Evolutionary conservation across 768 basidiomycete species (phyloP), one percentile per base, ranked within the genome.

Genomic region (Mrakia frigida): DNA sequence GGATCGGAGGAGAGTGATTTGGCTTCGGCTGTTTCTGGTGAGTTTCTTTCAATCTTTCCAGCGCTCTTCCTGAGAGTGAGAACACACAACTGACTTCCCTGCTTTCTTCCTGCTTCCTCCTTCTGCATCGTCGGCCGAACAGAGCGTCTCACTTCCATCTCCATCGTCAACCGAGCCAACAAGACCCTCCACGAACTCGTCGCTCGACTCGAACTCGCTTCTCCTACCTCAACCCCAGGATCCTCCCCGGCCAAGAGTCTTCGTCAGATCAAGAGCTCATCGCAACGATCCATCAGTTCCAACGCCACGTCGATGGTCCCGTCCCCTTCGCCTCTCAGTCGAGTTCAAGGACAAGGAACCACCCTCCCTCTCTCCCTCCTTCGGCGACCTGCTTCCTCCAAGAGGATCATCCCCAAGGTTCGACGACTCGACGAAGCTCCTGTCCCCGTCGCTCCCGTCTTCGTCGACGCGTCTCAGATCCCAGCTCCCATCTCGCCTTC

Each of bases 131-230:
- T n/a, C n/a, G n/a, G n/a, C n/a, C 39, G 18, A 16, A 0, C 23
- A 68, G 65, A 68, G 11, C 65, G 39, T 41, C 65, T 68, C 41
- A 50, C 28, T n/a, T 74, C 73, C 3, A 61, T 74, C 31, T 63
- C 60, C 21, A 63, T 74, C 61, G 63, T 74, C 73, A 74, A 65
- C 46, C 61, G 61, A 31, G 73, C 73, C 50, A 74, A 74, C 61
- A 41, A 63, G 10, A 74, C 73, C 14, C 46, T 74, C 41, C 73
- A 65, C 46, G 73, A 74, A 31, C 73, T 74, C 43, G 61, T 74
- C 61, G 73, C 73, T 28, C 46, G 73, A 33, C 60, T 74, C 14
- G 73, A 74, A 14, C 43, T 65, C 21, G 35, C 35, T 21, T 74
- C 61, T 14, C 43, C 56, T 4, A 43, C 61, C 23, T 46, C 73